Conservation (phyloP, 2,329 filamentous ascomycete species). For the Ophiostoma sp. region DNA sequence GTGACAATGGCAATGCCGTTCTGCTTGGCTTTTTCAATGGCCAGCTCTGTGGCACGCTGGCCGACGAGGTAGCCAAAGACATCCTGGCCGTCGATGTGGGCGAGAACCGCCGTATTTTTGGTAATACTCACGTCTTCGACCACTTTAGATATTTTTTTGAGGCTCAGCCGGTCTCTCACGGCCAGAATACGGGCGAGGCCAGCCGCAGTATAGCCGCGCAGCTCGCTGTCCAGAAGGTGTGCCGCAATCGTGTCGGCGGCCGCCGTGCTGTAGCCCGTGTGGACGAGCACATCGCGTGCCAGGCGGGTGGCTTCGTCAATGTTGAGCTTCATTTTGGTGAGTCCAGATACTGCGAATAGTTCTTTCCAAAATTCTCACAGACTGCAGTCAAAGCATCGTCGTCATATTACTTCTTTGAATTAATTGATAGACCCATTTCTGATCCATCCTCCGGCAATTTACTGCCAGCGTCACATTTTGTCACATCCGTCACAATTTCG, state of each 20-base stretch:
- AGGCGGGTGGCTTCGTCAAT: not conserved
- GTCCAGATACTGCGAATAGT: not conserved
- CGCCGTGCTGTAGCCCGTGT: not conserved
- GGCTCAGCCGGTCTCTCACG: not conserved
- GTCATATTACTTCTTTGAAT: not conserved
- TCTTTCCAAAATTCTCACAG: no score
- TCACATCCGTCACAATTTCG: no score
- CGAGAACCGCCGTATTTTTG: not conserved
- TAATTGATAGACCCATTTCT: not conserved
- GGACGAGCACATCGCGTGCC: not conserved
- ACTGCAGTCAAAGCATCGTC: not conserved
- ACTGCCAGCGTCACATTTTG: no score
- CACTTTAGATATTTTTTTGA: not conserved
- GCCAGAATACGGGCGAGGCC: not conserved
- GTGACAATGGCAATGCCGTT: conserved; percentile 2
- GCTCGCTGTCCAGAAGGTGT: not conserved
- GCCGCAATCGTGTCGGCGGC: not conserved
- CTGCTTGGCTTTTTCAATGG: not conserved
- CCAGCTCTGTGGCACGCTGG: not conserved
- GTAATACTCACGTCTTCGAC: not conserved
- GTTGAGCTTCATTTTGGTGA: not conserved
- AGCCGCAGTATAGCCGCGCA: not conserved
- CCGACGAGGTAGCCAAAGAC: not conserved
- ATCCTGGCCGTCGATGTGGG: conserved; percentile 1
- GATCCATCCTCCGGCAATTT: no score